Evolutionary conservation across 2,329 filamentous ascomycete genomes (phyloP), one percentile per base, ranked within the genome.

Genomic region (Microdochium bolleyi): DNA sequence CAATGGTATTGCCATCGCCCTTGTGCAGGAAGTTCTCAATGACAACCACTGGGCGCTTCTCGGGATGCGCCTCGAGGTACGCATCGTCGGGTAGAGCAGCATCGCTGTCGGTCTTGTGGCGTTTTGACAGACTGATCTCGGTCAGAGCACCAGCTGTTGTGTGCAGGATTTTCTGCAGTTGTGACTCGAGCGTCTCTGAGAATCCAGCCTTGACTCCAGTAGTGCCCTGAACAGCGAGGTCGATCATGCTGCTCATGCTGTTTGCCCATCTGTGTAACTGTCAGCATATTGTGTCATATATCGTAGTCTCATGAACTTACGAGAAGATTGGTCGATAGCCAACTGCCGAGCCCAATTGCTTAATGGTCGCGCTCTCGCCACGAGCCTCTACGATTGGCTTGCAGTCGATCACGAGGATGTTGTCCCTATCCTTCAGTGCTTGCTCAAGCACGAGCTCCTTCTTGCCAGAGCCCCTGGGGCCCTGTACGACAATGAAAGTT

Each of bases 121-220:
- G 82, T 4, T 72, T 75, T 13, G 87, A 79, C 3, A 96, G 71
- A 0, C 88, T 87, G 49, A 95, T 87, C 50, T 84, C 75, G 62
- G 89, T 91, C 53, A 97, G 75, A 1, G 92, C 92, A 1, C 79
- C 79, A 0, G 88, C 84, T 0, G 92, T 89, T 34, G 88, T 95
- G 62, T 90, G 87, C 70, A 89, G 84, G 49, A 97, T 96, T 70
- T 96, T 96, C 66, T 81, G 84, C 16, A 97, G 73, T 62, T 97
- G 92, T 0, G 88, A 85, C 64, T 96, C 92, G 25, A 96, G 74
- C 0, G 91, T 96, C 66, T 96, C 92, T 0, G 89, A 95, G 65
- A 97, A 96, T 8, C 92, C 92, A 5, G 91, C 88, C 70, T 97
- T 96, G 54, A 95, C 88, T 13, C 92, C 92, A 21, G 92, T 95